These are phyloP conservation scores for Fusarium decemcellulare DNA, from an alignment of 2,329 filamentous ascomycete genomes.

Conservation along the genomic window DNA sequence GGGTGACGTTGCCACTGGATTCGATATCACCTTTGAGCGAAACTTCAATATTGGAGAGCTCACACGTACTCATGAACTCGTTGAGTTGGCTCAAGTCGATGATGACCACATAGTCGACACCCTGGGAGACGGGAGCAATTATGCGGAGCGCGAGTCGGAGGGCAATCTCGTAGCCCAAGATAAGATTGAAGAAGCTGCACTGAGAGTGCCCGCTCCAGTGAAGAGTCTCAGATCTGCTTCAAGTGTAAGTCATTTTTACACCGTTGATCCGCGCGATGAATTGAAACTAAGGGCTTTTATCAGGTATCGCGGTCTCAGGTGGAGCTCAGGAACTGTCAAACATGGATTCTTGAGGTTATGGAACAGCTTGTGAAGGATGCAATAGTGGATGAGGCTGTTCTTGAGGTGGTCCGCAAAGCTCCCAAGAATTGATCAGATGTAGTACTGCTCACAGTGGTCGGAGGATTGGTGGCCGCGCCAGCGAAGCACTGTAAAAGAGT, in stretches of 20 bases:
- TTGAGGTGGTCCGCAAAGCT: background rate
- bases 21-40: conserved; percentile 10
- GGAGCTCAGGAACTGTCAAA: conserved; percentile 20
- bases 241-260: background rate
- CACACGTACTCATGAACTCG: background rate
- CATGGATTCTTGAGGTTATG: conserved; percentile 13
- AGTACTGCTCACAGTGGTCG: too few relatives aligned
- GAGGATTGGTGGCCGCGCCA: too few relatives aligned
- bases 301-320: background rate
- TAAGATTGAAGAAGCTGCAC: conserved; percentile 12
- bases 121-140: background rate
- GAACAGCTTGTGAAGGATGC: conserved; percentile 5
- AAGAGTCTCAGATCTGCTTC: conserved; percentile 5
- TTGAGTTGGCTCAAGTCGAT: background rate
- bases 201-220: conserved; percentile 2
- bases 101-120: background rate
- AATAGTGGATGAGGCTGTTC: background rate
- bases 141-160: background rate
- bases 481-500: too few relatives aligned
- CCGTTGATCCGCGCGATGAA: background rate
- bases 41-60: conserved; percentile 12
- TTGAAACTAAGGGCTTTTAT: background rate
- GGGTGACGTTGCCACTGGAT: conserved; percentile 2
- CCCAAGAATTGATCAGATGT: conserved; percentile 11
- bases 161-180: background rate